phyloP scores from a whole-genome alignment of 1,139 yeast species.

The Candida neerlandica region DNA sequence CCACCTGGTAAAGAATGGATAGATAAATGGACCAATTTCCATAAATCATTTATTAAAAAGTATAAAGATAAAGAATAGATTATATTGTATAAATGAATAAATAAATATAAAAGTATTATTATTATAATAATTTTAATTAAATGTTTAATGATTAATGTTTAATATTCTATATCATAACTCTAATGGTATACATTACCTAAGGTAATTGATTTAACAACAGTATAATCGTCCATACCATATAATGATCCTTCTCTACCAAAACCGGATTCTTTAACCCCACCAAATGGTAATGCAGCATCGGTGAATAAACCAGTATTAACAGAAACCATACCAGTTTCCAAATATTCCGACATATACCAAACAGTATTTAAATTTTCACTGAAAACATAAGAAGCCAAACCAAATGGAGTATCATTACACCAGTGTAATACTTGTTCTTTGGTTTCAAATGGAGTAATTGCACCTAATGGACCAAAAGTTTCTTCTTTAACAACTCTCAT shows the following conservation, averaged over 20 bases:
- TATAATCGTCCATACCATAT: constrained; percentile 49
- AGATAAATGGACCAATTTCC: constrained; percentile 74
- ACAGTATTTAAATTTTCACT: constrained; percentile 54
- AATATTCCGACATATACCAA: constrained; percentile 48
- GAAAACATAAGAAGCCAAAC: constrained; percentile 49
- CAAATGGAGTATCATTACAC: constrained; percentile 45
- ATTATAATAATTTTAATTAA: background rate
- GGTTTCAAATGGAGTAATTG: constrained; percentile 40
- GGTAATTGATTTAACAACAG: constrained; percentile 41
- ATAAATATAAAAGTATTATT: background rate
- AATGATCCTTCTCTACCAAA: constrained; percentile 55
- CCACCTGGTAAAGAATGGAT: constrained; percentile 96
- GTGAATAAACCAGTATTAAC: constrained; percentile 49
- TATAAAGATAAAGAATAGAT: constrained; percentile 30
- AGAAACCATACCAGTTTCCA: constrained; percentile 51
- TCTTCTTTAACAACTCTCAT: constrained; percentile 46
- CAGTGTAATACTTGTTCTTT: constrained; percentile 41
- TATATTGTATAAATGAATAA: background rate
- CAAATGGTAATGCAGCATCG: constrained; percentile 52
- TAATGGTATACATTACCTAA: constrained; percentile 39
- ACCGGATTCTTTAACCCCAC: constrained; percentile 53
- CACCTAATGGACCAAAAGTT: constrained; percentile 52
- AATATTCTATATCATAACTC: background rate
- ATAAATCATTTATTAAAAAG: constrained; percentile 63
- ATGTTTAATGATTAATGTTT: background rate